These are phyloP conservation scores for bread wheat (Triticum aestivum) DNA, from an alignment of 176 grass and related monocot species.

Conservation along the genomic window IWGSC_CS_RefSeq_v2.1 NC_057803.1:514777054-514777553, in stretches of 20 bases:
- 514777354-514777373: conserved; percentile 59
- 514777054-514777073: conserved; percentile 51
- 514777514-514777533: conserved; percentile 86
- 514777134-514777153: conserved; percentile 54
- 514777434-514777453: conserved; percentile 87
- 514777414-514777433: conserved; percentile 79
- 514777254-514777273: conserved; percentile 88
- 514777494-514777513: conserved; percentile 89
- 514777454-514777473: conserved; percentile 69
- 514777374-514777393: conserved; percentile 93
- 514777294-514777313: not conserved
- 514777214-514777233: conserved; percentile 86
- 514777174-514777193: not conserved
- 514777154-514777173: conserved; percentile 41
- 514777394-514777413: conserved; percentile 87
- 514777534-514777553: conserved; percentile 58
- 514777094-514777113: conserved; percentile 44
- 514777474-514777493: conserved; percentile 81
- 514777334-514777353: not conserved
- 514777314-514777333: not conserved
- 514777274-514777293: not conserved
- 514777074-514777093: conserved; percentile 34
- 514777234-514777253: conserved; percentile 90
- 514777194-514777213: conserved; percentile 53
- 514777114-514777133: conserved; percentile 28